Evolutionary conservation across 1,284 basidiomycete species (phyloP).

Genomic region (Ceratorhiza oryzae-sativae): DNA sequence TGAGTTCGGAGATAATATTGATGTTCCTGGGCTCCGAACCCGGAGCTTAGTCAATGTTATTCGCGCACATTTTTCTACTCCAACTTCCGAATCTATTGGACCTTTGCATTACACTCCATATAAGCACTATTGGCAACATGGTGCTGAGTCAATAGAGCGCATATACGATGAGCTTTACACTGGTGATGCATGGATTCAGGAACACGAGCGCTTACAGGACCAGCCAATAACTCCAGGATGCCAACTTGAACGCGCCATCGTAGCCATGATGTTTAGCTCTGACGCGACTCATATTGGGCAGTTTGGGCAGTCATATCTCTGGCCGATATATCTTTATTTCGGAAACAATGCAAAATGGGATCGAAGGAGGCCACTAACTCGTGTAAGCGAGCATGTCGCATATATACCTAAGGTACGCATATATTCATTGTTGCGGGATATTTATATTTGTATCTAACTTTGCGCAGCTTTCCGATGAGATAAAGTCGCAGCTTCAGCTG

Average conservation of each 20-base stretch:
- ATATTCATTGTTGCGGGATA: slow-evolving; percentile 43
- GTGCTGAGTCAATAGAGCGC: not conserved
- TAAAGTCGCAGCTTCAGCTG: slow-evolving; percentile 30
- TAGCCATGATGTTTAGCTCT: slow-evolving; percentile 51
- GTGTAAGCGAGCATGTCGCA: slow-evolving; percentile 51
- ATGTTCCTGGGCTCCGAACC: not conserved
- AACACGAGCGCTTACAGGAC: slow-evolving; percentile 43
- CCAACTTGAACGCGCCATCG: slow-evolving; percentile 46
- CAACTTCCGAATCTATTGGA: not conserved
- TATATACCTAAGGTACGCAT: slow-evolving; percentile 50
- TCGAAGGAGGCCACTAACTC: slow-evolving; percentile 44
- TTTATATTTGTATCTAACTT: slow-evolving; percentile 38
- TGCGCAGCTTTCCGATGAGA: slow-evolving; percentile 43
- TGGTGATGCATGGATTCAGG: slow-evolving; percentile 48
- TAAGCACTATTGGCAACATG: not conserved
- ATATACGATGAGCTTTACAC: slow-evolving; percentile 51
- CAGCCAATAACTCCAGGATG: slow-evolving; percentile 25
- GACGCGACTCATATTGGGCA: slow-evolving; percentile 52
- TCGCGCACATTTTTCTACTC: not conserved
- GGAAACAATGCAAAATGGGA: slow-evolving; percentile 53
- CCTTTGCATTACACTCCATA: not conserved
- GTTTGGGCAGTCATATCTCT: slow-evolving; percentile 51
- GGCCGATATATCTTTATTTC: slow-evolving; percentile 54
- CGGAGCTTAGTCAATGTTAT: not conserved
- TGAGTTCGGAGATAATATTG: not conserved